Conservation (phyloP, 768 basidiomycete species). For the Gelatoporia subvermispora region DNA sequence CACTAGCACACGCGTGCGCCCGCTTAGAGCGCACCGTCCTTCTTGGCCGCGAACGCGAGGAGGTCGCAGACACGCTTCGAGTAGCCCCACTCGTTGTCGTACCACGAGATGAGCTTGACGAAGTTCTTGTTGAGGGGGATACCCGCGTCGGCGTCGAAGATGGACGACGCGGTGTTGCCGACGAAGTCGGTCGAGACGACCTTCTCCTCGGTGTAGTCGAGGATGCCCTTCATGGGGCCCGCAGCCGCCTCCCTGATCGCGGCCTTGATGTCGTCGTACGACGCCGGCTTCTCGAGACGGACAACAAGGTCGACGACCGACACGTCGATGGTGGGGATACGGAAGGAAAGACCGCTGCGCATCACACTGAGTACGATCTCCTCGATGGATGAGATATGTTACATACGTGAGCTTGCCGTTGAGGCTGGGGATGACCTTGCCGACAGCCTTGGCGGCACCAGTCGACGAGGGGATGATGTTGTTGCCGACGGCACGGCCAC, state of each 20-base stretch:
- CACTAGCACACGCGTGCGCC: no score
- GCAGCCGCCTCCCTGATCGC: constrained; percentile 76
- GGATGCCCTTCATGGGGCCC: constrained; percentile 63
- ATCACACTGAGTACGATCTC: background rate
- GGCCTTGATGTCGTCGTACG: constrained; percentile 89
- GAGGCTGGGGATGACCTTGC: constrained; percentile 93
- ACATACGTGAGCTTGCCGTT: constrained; percentile 97
- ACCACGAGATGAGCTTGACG: constrained; percentile 96
- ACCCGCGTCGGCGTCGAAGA: constrained; percentile 92
- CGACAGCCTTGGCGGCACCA: constrained; percentile 98
- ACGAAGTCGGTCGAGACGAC: constrained; percentile 95
- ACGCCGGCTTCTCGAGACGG: constrained; percentile 78
- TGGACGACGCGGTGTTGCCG: constrained; percentile 72
- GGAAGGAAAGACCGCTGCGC: constrained; percentile 86
- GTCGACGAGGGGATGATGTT: constrained; percentile 99
- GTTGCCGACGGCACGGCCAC: constrained; percentile 90
- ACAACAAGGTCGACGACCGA: constrained; percentile 98
- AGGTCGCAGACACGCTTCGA: constrained; percentile 90
- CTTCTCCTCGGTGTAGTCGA: constrained; percentile 89
- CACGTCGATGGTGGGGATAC: constrained; percentile 93
- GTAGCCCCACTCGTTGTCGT: constrained; percentile 95
- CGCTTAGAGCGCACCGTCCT: constrained; percentile 44
- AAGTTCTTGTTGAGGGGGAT: constrained; percentile 90
- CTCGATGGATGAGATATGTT: no score
- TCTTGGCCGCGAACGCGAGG: constrained; percentile 71